A percentile compares a stretch with the other conserved stretches of the same genome.
Conservation (phyloP, 768 basidiomycete genomes). For the Lactifluus piperatus region DNA sequence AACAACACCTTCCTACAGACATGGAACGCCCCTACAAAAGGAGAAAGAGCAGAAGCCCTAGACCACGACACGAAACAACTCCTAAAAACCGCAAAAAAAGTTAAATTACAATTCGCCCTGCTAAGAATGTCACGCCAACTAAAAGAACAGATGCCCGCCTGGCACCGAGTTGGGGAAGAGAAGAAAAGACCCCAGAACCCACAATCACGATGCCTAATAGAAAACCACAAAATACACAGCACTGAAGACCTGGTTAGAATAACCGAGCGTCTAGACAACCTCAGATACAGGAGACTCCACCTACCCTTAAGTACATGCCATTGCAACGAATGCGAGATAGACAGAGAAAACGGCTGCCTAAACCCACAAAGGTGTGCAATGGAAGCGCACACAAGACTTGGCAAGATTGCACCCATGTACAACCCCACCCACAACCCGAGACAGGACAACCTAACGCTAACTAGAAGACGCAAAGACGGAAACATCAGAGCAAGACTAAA, state of each 20-base stretch:
- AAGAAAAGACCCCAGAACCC: too few relatives aligned
- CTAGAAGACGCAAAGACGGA: neutral
- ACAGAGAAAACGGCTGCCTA: neutral
- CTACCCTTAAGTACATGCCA: too few relatives aligned
- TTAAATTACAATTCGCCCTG: too few relatives aligned
- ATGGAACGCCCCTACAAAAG: neutral
- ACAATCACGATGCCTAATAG: too few relatives aligned
- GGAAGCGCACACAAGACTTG: neutral
- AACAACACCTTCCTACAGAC: constrained; percentile 8
- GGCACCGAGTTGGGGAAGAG: too few relatives aligned
- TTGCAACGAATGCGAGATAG: neutral
- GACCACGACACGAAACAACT: neutral
- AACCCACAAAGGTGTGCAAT: neutral
- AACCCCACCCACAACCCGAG: neutral
- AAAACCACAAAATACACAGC: too few relatives aligned
- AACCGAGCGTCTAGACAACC: too few relatives aligned
- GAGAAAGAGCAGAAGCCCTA: neutral
- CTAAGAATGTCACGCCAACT: too few relatives aligned
- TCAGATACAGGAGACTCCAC: too few relatives aligned
- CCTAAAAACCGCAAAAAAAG: neutral
- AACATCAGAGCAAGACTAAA: neutral
- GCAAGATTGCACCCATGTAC: neutral
- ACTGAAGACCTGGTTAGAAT: too few relatives aligned
- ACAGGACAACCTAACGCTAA: neutral
- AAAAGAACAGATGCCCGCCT: too few relatives aligned